Evolutionary conservation across 2,329 filamentous ascomycete species (phyloP).

Genomic region (Phyllosticta citrichinensis): DNA sequence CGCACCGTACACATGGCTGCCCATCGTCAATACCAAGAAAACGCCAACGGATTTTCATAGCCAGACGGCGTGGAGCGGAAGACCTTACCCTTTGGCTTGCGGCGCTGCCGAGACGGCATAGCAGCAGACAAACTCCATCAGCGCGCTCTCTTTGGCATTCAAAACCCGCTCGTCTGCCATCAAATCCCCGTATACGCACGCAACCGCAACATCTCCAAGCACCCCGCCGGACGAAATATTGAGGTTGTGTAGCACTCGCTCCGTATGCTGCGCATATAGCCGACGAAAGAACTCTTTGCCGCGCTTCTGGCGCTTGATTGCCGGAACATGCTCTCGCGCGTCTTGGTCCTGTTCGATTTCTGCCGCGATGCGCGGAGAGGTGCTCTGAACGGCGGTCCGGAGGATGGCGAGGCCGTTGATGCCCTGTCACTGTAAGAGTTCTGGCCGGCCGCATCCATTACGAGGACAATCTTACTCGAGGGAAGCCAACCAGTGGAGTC

Average conservation of each 20-base stretch:
- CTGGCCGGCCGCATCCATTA: neutral
- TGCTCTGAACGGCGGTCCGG: neutral
- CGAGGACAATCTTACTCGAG: neutral
- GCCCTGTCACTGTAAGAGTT: neutral
- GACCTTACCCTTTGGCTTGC: conserved; percentile 8
- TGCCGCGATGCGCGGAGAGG: neutral
- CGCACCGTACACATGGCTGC: conserved; percentile 8
- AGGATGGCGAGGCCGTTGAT: conserved; percentile 9
- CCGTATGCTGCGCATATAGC: conserved; percentile 10
- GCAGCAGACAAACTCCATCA: conserved; percentile 6
- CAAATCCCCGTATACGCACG: conserved; percentile 11
- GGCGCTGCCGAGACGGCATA: neutral
- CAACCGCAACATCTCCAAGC: conserved; percentile 8
- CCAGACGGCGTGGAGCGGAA: neutral
- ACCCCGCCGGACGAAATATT: conserved; percentile 6
- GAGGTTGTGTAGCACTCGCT: conserved; percentile 5
- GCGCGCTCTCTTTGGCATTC: conserved; percentile 1
- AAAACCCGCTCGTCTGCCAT: conserved; percentile 1
- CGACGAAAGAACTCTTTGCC: conserved; percentile 9
- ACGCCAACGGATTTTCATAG: neutral
- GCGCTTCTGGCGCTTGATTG: neutral
- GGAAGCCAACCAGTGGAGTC: conserved; percentile 7
- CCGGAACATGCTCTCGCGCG: neutral
- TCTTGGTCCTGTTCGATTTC: neutral
- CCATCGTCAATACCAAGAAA: neutral